These are phyloP conservation scores for Rosa hybrid DNA, from an alignment of 331 rosid species.

Conservation along the genomic window DNA sequence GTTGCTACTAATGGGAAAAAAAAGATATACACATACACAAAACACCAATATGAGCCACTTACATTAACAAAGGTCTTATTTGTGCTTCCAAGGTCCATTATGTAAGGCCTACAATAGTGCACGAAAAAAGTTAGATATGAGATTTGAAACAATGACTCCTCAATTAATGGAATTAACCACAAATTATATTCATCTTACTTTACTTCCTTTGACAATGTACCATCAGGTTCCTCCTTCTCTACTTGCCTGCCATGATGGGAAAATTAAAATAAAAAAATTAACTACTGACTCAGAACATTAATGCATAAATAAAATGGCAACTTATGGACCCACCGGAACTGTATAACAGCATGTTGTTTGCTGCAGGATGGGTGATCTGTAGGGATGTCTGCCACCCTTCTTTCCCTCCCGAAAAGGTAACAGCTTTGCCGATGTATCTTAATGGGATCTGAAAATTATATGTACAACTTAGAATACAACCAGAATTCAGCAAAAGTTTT, in stretches of 20 bases:
- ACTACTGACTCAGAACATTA: background rate
- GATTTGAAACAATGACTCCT: slow-evolving; percentile 10
- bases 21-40: background rate
- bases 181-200: slow-evolving; percentile 44
- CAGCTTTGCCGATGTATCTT: slow-evolving; percentile 95
- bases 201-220: slow-evolving; percentile 51
- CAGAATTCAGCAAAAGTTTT: background rate
- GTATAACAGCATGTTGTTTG: slow-evolving; percentile 99
- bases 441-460: slow-evolving; percentile 73
- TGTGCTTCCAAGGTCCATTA: slow-evolving; percentile 99
- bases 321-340: slow-evolving; percentile 61
- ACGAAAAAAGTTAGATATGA: slow-evolving; percentile 30
- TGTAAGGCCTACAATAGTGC: slow-evolving; percentile 65
- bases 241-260: slow-evolving; percentile 53
- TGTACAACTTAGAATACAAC: slow-evolving; percentile 23
- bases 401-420: slow-evolving; percentile 96
- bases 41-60: slow-evolving; percentile 33
- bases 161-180: slow-evolving; percentile 8
- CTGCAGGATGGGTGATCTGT: slow-evolving; percentile 99
- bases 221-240: slow-evolving; percentile 84
- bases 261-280: slow-evolving; percentile 4
- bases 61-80: slow-evolving; percentile 89
- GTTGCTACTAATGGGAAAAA: slow-evolving; percentile 5
- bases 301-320: slow-evolving; percentile 16
- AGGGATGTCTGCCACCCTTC: slow-evolving; percentile 96